Base-by-base conservation (phyloP, 305 asterid species). In the Andrographis paniculata region DNA sequence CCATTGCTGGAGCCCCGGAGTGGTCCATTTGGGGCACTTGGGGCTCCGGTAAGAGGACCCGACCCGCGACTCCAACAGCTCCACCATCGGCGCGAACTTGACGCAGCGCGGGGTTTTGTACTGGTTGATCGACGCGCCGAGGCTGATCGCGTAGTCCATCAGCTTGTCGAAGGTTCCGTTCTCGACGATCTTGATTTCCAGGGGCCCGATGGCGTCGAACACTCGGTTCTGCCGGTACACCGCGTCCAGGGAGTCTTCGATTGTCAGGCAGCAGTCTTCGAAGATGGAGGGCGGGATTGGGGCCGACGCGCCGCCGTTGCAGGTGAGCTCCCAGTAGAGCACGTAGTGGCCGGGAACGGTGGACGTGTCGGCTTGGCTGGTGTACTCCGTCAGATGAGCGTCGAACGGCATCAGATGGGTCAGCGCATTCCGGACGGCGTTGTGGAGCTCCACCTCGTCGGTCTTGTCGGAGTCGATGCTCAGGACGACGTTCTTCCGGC, bases 1-100 rank as follows among this genome's bases (percentile, higher is more conserved):
- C 69, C 73, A 67, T 48, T 67, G 65, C 60, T 61, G 61, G 30
- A 61, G 58, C 22, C 69, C 53, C 42, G 58, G 67, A 36, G 38
- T 45, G 27, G 37, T 51, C 53, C 61, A 48, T 9, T 62, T 48
- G 12, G 58, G 67, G 53, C 39, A 33, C 13, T 28, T 55, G 14
- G 53, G 53, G 35, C 62, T 55, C 35, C 55, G 55, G 30, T 55
- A 36, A 12, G 47, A 20, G 14, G 57, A 62, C 6, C 42, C 12
- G 6, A 48, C 43, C 42, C 58, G 42, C 5, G 47, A 45, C 46
- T 53, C 20, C 50, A 53, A 31, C 11, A 53, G 59, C 20, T 53
- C 59, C 20, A 53, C 20, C 10, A 53, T 43, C 0, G 59, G 50
- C 1, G 42, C 42, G 9, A 53, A 53, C 30, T 42, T 42, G 50